Evolutionary conservation across 208 protist genomes (phyloP), one percentile per base, ranked within the genome.

Genomic region (Leishmania guyanensis): DNA sequence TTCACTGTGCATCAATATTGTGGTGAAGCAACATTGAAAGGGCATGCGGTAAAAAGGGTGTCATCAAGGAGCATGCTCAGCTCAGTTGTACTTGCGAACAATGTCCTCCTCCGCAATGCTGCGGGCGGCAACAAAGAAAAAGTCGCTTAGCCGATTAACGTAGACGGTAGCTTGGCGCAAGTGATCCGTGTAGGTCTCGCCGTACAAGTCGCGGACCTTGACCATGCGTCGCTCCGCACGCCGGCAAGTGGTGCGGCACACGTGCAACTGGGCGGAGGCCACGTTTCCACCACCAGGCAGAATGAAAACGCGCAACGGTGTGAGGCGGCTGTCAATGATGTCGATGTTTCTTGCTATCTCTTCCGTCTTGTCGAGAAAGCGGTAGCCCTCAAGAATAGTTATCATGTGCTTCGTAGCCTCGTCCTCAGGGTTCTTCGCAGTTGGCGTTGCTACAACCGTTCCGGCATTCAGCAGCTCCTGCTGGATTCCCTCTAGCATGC

Each of bases 111-210:
- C 80, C 6, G 91, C 85, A 12, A 91, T 87, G 77, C 69, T 86
- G 50, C 92, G 86, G 43, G 91, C 90, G 14, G 84, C 84, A 16
- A 93, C 85, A 65, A 96, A 97, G 39, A 96, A 78, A 77, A 90
- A 96, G 65, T 97, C 92, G 80, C 80, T 89, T 17, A 96, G 84
- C 46, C 93, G 85, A 77, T 96, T 96, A 58, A 95, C 80, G 82
- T 88, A 97, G 22, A 88, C 86, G 22, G 75, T 82, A 36, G 84
- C 86, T 64, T 89, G 74, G 16, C 83, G 74, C 33, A 91, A 70
- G 68, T 88, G 82, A 73, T 86, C 85, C 22, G 60, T 84, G 80
- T 92, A 90, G 39, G 72, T 58, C 64, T 68, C 79, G 33, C 75
- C 75, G 78, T 87, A 83, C 36, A 75, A 33, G 39, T 87, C 83